Conservation (phyloP, 2,329 filamentous ascomycete species). For the Fusarium chaquense region DNA sequence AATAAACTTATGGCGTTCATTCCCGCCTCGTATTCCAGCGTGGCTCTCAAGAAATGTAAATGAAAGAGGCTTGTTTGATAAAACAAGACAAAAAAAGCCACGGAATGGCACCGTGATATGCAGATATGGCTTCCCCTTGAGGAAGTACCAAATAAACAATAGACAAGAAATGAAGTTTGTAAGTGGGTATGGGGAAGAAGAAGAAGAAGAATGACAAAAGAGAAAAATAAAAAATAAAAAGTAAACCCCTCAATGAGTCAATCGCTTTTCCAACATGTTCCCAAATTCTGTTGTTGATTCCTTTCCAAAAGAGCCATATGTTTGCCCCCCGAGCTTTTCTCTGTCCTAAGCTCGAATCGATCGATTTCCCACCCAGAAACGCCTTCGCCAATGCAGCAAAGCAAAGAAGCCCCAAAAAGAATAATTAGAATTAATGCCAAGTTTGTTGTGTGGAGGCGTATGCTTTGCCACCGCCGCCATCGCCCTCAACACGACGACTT, state of each 20-base stretch:
- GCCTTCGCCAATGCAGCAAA: conserved; percentile 41
- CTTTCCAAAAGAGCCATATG: not conserved
- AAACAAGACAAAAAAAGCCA: conserved; percentile 23
- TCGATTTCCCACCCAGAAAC: conserved; percentile 15
- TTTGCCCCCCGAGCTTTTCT: conserved; percentile 18
- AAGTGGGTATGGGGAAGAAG: conserved; percentile 22
- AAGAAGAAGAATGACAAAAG: not conserved
- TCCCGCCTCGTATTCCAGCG: conserved; percentile 20
- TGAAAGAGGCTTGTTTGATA: conserved; percentile 14
- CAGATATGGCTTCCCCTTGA: conserved; percentile 10
- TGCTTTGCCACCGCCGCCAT: conserved; percentile 27
- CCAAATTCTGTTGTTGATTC: conserved; percentile 3
- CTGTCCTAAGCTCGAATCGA: conserved; percentile 5
- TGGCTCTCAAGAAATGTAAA: conserved; percentile 39
- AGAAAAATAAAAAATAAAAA: not conserved
- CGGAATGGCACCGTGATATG: conserved; percentile 19
- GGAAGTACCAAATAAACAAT: conserved; percentile 14
- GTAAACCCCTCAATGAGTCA: not conserved
- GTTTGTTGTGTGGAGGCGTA: conserved; percentile 4
- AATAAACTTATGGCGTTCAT: conserved; percentile 27
- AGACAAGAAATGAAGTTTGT: conserved; percentile 24
- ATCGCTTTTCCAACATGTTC: conserved; percentile 24
- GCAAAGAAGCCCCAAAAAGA: conserved; percentile 7
- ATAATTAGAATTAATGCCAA: conserved; percentile 40
- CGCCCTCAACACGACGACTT: conserved; percentile 4